These are phyloP conservation scores for Neoboletus subvelutipes DNA, from an alignment of 768 basidiomycete genomes.

Conservation along the genomic window DNA sequence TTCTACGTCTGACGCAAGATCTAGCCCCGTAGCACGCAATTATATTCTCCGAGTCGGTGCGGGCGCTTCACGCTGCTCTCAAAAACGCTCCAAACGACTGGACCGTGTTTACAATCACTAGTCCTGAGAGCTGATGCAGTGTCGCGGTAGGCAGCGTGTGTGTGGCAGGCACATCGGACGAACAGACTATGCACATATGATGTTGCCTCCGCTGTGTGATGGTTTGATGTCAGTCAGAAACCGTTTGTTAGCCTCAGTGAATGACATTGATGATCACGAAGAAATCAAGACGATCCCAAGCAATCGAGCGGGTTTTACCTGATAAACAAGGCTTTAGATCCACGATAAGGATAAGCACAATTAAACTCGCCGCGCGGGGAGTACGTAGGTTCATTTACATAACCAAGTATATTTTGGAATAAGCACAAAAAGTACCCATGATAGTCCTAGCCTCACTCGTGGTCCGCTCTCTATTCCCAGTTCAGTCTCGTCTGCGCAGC, in stretches of 20 bases:
- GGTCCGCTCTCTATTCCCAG: constrained; percentile 30
- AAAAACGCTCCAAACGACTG: background rate
- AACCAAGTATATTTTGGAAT: background rate
- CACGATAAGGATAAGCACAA: background rate
- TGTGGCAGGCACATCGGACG: no score
- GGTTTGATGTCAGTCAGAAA: background rate
- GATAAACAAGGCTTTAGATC: background rate
- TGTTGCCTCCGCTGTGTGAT: background rate
- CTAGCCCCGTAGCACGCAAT: background rate
- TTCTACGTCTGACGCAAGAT: background rate
- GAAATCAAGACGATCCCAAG: background rate
- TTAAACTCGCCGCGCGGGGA: no score
- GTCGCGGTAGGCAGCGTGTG: background rate
- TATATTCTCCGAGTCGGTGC: background rate
- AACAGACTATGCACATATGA: background rate
- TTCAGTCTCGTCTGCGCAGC: constrained; percentile 27
- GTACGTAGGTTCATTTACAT: background rate
- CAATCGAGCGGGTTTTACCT: background rate
- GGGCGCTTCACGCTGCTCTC: no score
- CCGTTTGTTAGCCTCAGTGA: no score
- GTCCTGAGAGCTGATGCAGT: background rate
- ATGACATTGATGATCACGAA: no score
- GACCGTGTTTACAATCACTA: background rate
- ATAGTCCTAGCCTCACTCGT: background rate
- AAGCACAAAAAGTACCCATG: background rate